Percentiles rank a stretch among this genome's conserved stretches.
phyloP scores from a whole-genome alignment of 139 green algal species.

The Diplosphaera chodatii region DNA sequence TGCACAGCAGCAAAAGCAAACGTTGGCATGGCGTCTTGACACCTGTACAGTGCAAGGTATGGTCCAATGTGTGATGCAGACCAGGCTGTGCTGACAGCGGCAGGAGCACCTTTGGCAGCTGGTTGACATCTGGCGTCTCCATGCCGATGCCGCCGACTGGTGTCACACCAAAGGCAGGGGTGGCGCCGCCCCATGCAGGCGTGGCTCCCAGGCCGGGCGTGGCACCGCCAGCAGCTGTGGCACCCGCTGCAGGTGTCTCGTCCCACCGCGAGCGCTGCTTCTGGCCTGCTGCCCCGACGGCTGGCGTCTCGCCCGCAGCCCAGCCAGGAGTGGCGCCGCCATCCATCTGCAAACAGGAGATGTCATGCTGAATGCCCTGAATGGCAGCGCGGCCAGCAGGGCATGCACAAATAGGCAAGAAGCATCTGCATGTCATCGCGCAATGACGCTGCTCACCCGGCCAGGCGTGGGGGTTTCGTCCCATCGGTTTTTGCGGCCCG shows the following conservation, averaged over 20 bases:
- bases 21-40: no score
- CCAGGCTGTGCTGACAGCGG: no score
- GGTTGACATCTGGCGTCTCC: constrained; percentile 49
- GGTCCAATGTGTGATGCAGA: no score
- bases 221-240: not conserved
- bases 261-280: constrained; percentile 75
- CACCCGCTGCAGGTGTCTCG: constrained; percentile 58
- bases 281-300: constrained; percentile 23
- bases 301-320: constrained; percentile 26
- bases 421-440: no score
- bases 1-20: no score
- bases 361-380: no score
- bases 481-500: constrained; percentile 56
- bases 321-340: constrained; percentile 29
- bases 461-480: constrained; percentile 48
- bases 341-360: constrained; percentile 19
- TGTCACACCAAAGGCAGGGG: constrained; percentile 34
- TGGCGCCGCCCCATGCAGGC: constrained; percentile 51
- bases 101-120: constrained; percentile 9
- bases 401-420: no score
- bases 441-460: no score
- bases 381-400: no score
- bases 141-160: constrained; percentile 54
- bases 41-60: no score
- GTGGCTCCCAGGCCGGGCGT: constrained; percentile 40